Conservation (phyloP, 768 basidiomycete genomes). For the Mycena leptocephala region DNA sequence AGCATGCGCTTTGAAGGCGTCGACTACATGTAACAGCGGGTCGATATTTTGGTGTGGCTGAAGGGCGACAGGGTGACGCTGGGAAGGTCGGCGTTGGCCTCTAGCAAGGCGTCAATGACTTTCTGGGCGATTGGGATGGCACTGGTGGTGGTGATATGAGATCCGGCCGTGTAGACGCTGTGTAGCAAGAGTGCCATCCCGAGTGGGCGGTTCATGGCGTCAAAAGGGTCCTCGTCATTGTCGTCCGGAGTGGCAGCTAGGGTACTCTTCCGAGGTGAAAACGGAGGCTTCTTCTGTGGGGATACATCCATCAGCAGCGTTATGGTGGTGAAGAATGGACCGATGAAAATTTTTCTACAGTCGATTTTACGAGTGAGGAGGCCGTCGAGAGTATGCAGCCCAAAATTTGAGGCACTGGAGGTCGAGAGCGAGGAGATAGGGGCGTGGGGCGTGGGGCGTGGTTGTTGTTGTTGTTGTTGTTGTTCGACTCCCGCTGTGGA, state of each 20-base stretch:
- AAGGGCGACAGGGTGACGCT: too few species aligned
- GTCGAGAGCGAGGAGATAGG: not conserved
- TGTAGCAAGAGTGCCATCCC: too few species aligned
- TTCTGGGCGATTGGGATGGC: not conserved
- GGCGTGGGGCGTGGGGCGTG: not conserved
- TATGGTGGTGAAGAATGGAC: not conserved
- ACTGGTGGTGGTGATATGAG: not conserved
- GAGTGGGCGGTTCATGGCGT: too few species aligned
- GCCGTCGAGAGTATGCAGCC: not conserved
- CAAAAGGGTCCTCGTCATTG: not conserved
- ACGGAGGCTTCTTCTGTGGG: not conserved
- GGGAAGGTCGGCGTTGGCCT: not conserved
- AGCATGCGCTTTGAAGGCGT: not conserved
- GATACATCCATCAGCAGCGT: not conserved
- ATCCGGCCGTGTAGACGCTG: too few species aligned
- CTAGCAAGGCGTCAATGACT: not conserved
- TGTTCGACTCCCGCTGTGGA: too few species aligned
- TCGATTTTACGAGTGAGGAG: not conserved
- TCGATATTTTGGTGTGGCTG: not conserved
- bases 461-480: not conserved
- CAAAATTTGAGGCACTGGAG: not conserved
- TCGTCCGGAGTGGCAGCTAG: not conserved
- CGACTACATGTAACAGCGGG: not conserved
- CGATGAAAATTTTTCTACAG: not conserved
- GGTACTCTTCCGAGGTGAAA: not conserved